phyloP scores from a whole-genome alignment of 805 yeast species.

The Lipomyces yamanashiensis region DNA sequence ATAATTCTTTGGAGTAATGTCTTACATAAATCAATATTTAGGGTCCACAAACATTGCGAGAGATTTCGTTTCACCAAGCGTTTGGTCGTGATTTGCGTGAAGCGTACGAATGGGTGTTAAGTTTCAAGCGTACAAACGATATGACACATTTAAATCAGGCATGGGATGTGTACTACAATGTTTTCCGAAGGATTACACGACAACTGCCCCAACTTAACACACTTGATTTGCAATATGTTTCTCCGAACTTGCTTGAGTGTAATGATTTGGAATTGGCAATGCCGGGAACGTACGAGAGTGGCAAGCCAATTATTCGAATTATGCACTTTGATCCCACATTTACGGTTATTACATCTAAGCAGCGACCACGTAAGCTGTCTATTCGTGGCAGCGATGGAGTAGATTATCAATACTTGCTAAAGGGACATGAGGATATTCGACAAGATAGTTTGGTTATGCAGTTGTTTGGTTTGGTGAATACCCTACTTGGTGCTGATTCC shows the following conservation, averaged over 20 bases:
- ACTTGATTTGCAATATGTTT: conserved; percentile 87
- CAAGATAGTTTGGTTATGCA: conserved; percentile 99
- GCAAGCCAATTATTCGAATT: conserved; percentile 76
- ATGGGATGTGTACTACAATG: conserved; percentile 95
- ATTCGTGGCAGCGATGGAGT: conserved; percentile 91
- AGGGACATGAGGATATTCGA: conserved; percentile 97
- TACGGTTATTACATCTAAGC: conserved; percentile 90
- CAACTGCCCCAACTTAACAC: conserved; percentile 86
- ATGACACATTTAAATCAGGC: conserved; percentile 91
- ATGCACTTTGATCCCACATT: conserved; percentile 78
- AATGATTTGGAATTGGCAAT: conserved; percentile 82
- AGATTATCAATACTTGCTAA: conserved; percentile 77
- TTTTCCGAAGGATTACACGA: conserved; percentile 86
- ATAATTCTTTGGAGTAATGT: background rate
- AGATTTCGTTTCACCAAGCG: conserved; percentile 87
- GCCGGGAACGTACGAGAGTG: conserved; percentile 91
- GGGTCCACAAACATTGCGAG: conserved; percentile 90
- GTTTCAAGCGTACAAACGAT: conserved; percentile 83
- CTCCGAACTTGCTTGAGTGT: conserved; percentile 84
- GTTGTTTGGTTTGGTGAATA: conserved; percentile 91
- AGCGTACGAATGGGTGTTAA: conserved; percentile 91
- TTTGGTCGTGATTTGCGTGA: conserved; percentile 91
- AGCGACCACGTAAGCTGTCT: conserved; percentile 85
- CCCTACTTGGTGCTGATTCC: conserved; percentile 83
- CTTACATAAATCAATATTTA: background rate